These are phyloP conservation scores for Rubroboletus satanas DNA, from an alignment of 768 basidiomycete genomes.

Conservation along the genomic window DNA sequence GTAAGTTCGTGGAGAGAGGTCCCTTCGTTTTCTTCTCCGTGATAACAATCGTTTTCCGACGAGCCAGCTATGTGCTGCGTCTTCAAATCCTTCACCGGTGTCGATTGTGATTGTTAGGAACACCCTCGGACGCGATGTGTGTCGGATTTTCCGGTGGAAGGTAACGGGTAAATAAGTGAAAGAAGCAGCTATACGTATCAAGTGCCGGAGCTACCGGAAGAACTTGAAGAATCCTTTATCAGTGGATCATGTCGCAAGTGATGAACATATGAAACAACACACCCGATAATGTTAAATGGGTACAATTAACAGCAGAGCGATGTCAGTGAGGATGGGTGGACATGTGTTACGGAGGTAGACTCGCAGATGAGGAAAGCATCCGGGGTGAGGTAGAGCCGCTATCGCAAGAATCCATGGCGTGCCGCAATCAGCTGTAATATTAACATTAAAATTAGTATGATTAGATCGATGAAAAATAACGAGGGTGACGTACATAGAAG, in stretches of 20 bases:
- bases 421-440: too few relatives aligned
- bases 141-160: constrained; percentile 79
- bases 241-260: background rate
- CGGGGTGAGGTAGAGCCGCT: constrained; percentile 57
- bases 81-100: constrained; percentile 93
- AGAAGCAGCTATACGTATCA: constrained; percentile 66
- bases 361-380: constrained; percentile 8
- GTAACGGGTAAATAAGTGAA: constrained; percentile 77
- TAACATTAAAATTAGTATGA: too few relatives aligned
- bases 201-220: constrained; percentile 91
- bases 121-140: constrained; percentile 70
- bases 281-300: constrained; percentile 91
- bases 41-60: constrained; percentile 50
- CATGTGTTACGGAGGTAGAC: constrained; percentile 30
- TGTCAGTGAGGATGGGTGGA: background rate
- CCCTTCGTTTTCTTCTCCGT: constrained; percentile 48
- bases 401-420: constrained; percentile 33
- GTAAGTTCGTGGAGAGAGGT: constrained; percentile 77
- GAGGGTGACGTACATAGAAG: background rate
- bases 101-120: constrained; percentile 62
- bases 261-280: constrained; percentile 17
- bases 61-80: constrained; percentile 89
- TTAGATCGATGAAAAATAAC: too few relatives aligned
- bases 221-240: constrained; percentile 48
- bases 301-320: constrained; percentile 53